Evolutionary conservation across 805 yeast genomes (phyloP).

Genomic region (Yarrowia bubula): DNA sequence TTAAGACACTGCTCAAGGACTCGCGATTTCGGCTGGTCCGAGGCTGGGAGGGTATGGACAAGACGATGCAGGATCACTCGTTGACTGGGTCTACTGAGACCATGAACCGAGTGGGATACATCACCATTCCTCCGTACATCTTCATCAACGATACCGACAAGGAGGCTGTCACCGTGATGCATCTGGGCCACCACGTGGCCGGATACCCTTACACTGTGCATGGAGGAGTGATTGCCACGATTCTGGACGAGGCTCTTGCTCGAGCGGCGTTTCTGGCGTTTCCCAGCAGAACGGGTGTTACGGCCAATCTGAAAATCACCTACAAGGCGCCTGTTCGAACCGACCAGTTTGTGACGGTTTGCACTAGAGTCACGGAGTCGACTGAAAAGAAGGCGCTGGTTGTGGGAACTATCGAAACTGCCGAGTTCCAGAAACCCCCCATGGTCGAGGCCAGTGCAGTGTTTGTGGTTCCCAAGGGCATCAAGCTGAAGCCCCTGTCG

Average conservation of each 20-base stretch:
- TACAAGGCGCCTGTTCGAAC: constrained; percentile 60
- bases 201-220: constrained; percentile 88
- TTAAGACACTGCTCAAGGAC: constrained; percentile 15
- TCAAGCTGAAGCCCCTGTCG: constrained; percentile 19
- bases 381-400: constrained; percentile 84
- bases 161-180: constrained; percentile 66
- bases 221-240: constrained; percentile 80
- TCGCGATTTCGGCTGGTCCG: constrained; percentile 19
- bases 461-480: constrained; percentile 20
- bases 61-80: constrained; percentile 6
- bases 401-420: constrained; percentile 11
- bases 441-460: constrained; percentile 13
- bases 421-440: constrained; percentile 2
- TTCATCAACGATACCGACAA: constrained; percentile 56
- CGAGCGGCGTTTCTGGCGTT: constrained; percentile 78
- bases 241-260: constrained; percentile 84
- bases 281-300: constrained; percentile 83
- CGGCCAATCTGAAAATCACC: constrained; percentile 69
- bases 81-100: constrained; percentile 48
- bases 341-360: constrained; percentile 60
- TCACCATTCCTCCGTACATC: constrained; percentile 69
- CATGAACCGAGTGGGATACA: constrained; percentile 71
- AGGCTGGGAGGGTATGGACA: constrained; percentile 26
- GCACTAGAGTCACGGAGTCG: constrained; percentile 60
- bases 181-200: constrained; percentile 71